Base-by-base conservation (phyloP, 1,284 basidiomycete species). In the Ganoderma multipileum region DNA sequence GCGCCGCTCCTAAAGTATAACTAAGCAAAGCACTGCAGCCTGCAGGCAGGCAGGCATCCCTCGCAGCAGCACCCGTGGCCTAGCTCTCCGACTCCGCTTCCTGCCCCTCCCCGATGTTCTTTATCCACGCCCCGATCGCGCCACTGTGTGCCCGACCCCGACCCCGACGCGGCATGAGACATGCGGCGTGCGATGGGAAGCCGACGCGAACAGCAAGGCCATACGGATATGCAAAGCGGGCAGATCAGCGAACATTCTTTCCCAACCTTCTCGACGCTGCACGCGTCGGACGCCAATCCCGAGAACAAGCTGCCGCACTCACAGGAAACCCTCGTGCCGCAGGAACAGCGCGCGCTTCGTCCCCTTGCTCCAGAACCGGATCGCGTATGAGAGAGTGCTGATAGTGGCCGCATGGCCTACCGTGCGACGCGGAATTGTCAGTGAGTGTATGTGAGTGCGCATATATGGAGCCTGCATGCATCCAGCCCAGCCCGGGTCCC, bases 281-380 rank as follows among this genome's bases (percentile, higher is more conserved):
- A n/a, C 26, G 47, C 26, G 58, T 7, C 38, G 28, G n/a, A 42
- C 44, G 68, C 64, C n/a, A 55, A 67, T 59, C 61, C 23, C 58
- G 58, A 61, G 38, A 41, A 38, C 39, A 41, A 47, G 18, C 47
- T n/a, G 28, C 63, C 65, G 55, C 62, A 90, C 96, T 82, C 83
- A 98, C 88, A 99, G 82, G 85, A 99, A 99, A 3, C 98, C 98
- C 84, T 99, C 98, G 78, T 99, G 98, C 71, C 98, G 90, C 67
- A 99, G 85, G 86, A 99, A 99, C 75, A 98, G 87, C 55, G 98
- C 98, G 42, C 95, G 90, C 82, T 99, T 99, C 36, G 93, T 97
- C 1, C 98, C 98, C 81, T 98, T 97, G 78, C 95, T 97, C 98
- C 98, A 99, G 85, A 99, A 99, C 44, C 98, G 93, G 80, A 99